Evolutionary conservation across 2,329 filamentous ascomycete genomes (phyloP), one percentile per base, ranked within the genome.

Genomic region (Neonectria ditissima): DNA sequence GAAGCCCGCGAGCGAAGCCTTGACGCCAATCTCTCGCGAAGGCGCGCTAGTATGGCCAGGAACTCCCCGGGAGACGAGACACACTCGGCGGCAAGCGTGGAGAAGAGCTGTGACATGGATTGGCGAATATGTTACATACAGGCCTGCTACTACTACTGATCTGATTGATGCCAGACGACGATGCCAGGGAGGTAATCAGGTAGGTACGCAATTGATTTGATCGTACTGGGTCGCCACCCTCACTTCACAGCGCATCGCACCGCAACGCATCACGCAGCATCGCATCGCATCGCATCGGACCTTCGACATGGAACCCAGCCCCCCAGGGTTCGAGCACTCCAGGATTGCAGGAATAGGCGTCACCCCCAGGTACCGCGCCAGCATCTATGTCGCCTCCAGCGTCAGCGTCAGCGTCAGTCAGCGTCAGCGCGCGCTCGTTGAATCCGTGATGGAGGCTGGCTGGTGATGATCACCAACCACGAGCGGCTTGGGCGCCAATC

Each of bases 41-140:
- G 58, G 62, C 57, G 61, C 58, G 60, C 63, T 65, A 63, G 57
- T 43, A 60, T 28, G 55, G 44, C 65, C 65, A 70, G 68, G 68
- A 71, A 65, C 63, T 59, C 62, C 68, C 66, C 51, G 56, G 63
- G 59, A 69, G 66, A 59, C 50, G 43, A 16, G 56, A 54, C 63
- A 62, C 62, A 59, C 57, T 58, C 58, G 68, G 68, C 67, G 66
- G 67, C 65, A 70, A 68, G 68, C 65, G 68, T 68, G 67, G 68
- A 67, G 68, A 71, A 59, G n/a, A 59, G 52, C 26, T 55, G 62
- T 65, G 60, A 61, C 64, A 68, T 65, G 62, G 51, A 59, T 64
- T 63, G 32, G 28, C 32, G 54, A 58, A 66, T 65, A 59, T n/a
- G n/a, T n/a, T n/a, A n/a, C n/a, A n/a, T n/a, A n/a, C n/a, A n/a